Conservation (phyloP, 192 early-diverging fungal genomes). For the Mortierella hygrophila region DNA sequence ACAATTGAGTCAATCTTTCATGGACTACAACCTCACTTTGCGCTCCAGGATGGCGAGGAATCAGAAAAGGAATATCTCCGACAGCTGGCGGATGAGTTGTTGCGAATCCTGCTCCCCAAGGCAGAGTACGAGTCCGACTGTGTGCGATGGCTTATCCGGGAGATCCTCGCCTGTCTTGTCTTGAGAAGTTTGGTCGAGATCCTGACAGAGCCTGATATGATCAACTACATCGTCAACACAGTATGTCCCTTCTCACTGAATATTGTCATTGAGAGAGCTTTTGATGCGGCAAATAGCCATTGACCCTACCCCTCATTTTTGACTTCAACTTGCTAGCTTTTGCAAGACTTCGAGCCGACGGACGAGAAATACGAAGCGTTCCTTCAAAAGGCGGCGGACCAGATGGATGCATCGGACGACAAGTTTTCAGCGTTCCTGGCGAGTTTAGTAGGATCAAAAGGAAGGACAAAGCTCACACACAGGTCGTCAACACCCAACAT, state of each 20-base stretch:
- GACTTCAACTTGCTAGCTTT: conserved; percentile 13
- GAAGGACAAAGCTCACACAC: conserved; percentile 14
- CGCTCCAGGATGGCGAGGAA: conserved; percentile 46
- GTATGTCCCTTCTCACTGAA: conserved; percentile 29
- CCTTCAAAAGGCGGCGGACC: conserved; percentile 47
- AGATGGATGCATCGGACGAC: conserved; percentile 26
- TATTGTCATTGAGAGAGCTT: neutral
- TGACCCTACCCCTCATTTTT: neutral
- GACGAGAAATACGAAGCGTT: conserved; percentile 45
- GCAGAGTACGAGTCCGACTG: conserved; percentile 60
- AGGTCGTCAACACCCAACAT: conserved; percentile 54
- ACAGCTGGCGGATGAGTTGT: conserved; percentile 57
- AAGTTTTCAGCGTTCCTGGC: conserved; percentile 30
- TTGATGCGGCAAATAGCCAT: neutral
- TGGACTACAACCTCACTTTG: conserved; percentile 68
- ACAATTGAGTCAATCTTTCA: conserved; percentile 59
- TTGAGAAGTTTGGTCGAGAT: conserved; percentile 57
- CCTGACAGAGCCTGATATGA: conserved; percentile 63
- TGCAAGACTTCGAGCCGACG: conserved; percentile 38
- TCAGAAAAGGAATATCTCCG: conserved; percentile 63
- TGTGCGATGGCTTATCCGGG: conserved; percentile 60
- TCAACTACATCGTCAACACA: conserved; percentile 66
- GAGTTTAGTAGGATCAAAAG: conserved; percentile 13
- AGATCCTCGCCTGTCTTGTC: conserved; percentile 61
- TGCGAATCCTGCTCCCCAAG: conserved; percentile 47